These are phyloP conservation scores for Biscogniauxia mediterranea DNA, from an alignment of 2,329 filamentous ascomycete genomes.

Conservation along the genomic window DNA sequence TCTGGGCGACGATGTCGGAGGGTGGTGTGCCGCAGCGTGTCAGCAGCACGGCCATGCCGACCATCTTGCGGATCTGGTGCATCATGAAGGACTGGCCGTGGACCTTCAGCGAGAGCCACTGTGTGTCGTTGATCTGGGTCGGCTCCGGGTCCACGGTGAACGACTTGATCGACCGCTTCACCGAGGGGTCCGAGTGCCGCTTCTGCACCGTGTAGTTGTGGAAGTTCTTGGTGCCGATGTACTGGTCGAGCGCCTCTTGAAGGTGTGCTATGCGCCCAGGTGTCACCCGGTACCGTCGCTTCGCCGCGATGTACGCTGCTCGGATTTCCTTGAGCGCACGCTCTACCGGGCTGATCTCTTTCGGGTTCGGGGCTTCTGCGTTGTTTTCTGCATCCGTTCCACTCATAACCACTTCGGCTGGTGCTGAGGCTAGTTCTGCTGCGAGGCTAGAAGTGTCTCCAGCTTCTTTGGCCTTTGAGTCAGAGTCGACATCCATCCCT, in stretches of 20 bases:
- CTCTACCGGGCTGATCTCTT: slow-evolving; percentile 54
- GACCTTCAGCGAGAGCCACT: slow-evolving; percentile 94
- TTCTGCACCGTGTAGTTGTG: slow-evolving; percentile 99
- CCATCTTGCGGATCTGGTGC: slow-evolving; percentile 99
- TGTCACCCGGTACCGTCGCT: slow-evolving; percentile 80
- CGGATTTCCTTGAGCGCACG: slow-evolving; percentile 73
- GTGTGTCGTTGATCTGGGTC: slow-evolving; percentile 83
- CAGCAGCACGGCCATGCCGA: slow-evolving; percentile 83
- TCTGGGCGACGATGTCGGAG: slow-evolving; percentile 66
- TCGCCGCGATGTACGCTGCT: slow-evolving; percentile 75
- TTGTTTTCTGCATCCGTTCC: slow-evolving; percentile 19
- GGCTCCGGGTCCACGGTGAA: slow-evolving; percentile 76
- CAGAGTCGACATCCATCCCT: slow-evolving; percentile 6
- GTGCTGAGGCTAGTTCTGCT: slow-evolving; percentile 26
- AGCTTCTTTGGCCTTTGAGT: slow-evolving; percentile 1
- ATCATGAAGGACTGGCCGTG: slow-evolving; percentile 99
- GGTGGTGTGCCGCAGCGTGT: slow-evolving; percentile 80
- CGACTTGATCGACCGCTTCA: slow-evolving; percentile 88
- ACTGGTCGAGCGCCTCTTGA: slow-evolving; percentile 71
- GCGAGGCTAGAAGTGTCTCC: slow-evolving; percentile 6
- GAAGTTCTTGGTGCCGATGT: slow-evolving; percentile 84
- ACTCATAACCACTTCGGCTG: slow-evolving; percentile 20
- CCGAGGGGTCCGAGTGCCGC: slow-evolving; percentile 72
- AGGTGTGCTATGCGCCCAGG: slow-evolving; percentile 69
- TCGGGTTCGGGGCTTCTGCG: slow-evolving; percentile 26